Conservation (phyloP, 2,329 filamentous ascomycete genomes). For the Neonectria faginata region DNA sequence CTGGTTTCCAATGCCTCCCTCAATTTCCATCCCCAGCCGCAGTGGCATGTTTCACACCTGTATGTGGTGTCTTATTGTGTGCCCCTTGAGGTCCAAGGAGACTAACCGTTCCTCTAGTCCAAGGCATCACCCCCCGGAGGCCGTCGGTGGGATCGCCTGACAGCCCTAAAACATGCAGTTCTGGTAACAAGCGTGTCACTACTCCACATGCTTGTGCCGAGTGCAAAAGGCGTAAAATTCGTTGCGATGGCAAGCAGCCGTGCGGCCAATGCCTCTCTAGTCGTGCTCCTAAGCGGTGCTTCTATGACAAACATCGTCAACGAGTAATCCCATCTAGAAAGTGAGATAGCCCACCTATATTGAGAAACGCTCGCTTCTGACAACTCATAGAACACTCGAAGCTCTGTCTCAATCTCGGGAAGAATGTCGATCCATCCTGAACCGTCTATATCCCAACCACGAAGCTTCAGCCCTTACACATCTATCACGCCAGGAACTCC, state of each 20-base stretch:
- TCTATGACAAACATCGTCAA: constrained; percentile 84
- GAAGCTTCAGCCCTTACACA: constrained; percentile 64
- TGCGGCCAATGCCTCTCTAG: constrained; percentile 87
- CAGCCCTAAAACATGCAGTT: constrained; percentile 54
- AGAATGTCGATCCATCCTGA: constrained; percentile 72
- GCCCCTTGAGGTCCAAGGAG: neutral
- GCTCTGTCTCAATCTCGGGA: constrained; percentile 73
- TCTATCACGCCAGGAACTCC: constrained; percentile 69
- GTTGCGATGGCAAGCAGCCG: constrained; percentile 84
- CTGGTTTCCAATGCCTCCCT: constrained; percentile 50
- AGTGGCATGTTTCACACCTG: constrained; percentile 52
- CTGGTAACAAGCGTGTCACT: constrained; percentile 62
- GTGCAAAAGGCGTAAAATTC: constrained; percentile 84
- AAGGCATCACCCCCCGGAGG: constrained; percentile 65
- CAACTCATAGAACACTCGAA: constrained; percentile 64
- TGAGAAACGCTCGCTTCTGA: constrained; percentile 24
- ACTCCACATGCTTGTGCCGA: constrained; percentile 77
- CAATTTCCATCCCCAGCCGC: constrained; percentile 59
- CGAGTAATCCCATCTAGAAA: constrained; percentile 82
- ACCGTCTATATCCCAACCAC: constrained; percentile 70
- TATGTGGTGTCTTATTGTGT: constrained; percentile 29
- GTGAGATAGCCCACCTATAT: constrained; percentile 58
- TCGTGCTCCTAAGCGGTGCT: constrained; percentile 81
- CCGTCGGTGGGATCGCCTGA: constrained; percentile 55
- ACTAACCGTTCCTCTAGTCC: constrained; percentile 52